These are phyloP conservation scores for Talaromyces thailandensis DNA, from an alignment of 495 filamentous ascomycete species.

Conservation along the genomic window DNA sequence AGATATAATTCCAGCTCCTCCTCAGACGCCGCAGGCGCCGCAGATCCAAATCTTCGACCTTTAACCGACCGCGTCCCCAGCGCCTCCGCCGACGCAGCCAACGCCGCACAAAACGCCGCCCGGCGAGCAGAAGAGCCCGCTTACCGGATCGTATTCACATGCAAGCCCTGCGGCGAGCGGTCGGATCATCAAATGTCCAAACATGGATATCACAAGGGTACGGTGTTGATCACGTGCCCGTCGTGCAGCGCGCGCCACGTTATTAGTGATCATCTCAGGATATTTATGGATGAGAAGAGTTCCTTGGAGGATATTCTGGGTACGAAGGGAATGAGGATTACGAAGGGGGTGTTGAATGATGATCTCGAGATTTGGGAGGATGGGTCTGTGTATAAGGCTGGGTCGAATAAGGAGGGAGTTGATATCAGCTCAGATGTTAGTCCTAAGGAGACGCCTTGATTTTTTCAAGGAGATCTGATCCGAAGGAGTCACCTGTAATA, in stretches of 20 bases:
- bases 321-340: constrained; percentile 22
- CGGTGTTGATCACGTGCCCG: constrained; percentile 80
- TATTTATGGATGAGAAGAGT: constrained; percentile 33
- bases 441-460: background rate
- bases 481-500: background rate
- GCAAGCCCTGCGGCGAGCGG: constrained; percentile 69
- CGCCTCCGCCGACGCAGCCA: constrained; percentile 20
- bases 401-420: constrained; percentile 4
- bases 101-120: constrained; percentile 20
- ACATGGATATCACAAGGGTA: constrained; percentile 86
- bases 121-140: constrained; percentile 49
- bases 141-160: constrained; percentile 87
- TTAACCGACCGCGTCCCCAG: constrained; percentile 20
- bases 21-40: constrained; percentile 4
- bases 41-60: constrained; percentile 10
- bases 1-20: constrained; percentile 25
- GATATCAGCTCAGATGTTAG: background rate
- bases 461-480: background rate
- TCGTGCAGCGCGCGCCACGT: constrained; percentile 76
- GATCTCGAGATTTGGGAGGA: constrained; percentile 66
- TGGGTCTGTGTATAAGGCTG: constrained; percentile 28
- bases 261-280: constrained; percentile 76
- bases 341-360: constrained; percentile 33
- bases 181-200: constrained; percentile 75
- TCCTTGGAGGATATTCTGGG: constrained; percentile 29